Base-by-base conservation (phyloP, 2,329 filamentous ascomycete genomes). In the Sporothrix pallida region DNA sequence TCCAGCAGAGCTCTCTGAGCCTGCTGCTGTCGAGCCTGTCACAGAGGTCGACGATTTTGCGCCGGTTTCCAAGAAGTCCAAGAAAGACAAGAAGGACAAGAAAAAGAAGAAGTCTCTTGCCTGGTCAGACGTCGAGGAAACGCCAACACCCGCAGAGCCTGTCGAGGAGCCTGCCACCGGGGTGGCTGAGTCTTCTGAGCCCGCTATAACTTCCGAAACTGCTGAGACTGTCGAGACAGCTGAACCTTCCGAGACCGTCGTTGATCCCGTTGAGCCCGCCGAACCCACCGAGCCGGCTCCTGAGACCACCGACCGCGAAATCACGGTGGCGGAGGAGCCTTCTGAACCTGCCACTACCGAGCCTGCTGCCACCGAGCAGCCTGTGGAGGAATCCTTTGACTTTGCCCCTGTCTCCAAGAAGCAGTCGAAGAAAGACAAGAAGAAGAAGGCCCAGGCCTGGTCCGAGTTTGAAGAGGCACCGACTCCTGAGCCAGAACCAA, bases 1-100 rank as follows among this genome's bases (percentile, higher is more conserved):
- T 44, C 5, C 15, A 10, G 56, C 31, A 10, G 63, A 65, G 60
- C 60, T 48, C 23, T 8, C 46, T 44, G 68, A 70, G 26, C 15
- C 50, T 44, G 31, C 26, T 37, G 31, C 31, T 37, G 31, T 37
- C 31, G 31, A 37, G 31, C 31, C 31, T 5, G 3, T 37, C 3
- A 1, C 31, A 2, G 31, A 37, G 31, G 31, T 5, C 3, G 31
- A 70, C 9, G 48, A 54, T 17, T 42, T 69, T 12, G 65, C 48
- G 15, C 46, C 26, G 4, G 65, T 54, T n/a, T 8, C 76, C 74
- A 82, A 81, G 75, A 83, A 82, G 74, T 79, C 80, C 54, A 82
- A 82, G 77, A 82, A 82, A 54, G 71, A 72, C 62, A 76, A 78
- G 75, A 79, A 78, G 73, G 76, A 58, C 54, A 58, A 58, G 23